Conservation (phyloP, 179 eudicot species). For the Silene noctiflora region DNA sequence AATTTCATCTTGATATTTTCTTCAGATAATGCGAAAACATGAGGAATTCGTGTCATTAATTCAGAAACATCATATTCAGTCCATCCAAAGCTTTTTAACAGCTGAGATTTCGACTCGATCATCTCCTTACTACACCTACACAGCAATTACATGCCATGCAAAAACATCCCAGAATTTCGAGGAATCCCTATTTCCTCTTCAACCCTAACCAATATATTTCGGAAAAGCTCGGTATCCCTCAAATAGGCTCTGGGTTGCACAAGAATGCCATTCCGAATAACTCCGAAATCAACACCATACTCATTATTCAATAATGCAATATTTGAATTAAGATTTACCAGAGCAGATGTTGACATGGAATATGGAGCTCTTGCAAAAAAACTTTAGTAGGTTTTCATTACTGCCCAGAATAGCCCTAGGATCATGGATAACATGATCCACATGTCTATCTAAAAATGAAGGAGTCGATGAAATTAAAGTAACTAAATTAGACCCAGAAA, state of each 20-base stretch:
- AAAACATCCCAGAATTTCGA: conserved; percentile 22
- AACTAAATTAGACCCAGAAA: conserved; percentile 18
- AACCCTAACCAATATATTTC: conserved; percentile 14
- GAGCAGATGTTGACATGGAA: neutral
- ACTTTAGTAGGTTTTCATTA: conserved; percentile 14
- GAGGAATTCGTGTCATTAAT: conserved; percentile 16
- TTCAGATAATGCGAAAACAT: conserved; percentile 8
- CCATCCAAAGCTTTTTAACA: conserved; percentile 43
- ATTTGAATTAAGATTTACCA: conserved; percentile 17
- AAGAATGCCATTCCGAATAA: conserved; percentile 18
- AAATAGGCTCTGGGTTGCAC: neutral
- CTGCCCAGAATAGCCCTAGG: conserved; percentile 16
- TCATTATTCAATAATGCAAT: conserved; percentile 16
- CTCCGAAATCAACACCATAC: conserved; percentile 6
- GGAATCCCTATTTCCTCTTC: conserved; percentile 28
- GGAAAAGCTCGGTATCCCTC: conserved; percentile 1
- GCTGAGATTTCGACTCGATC: conserved; percentile 16
- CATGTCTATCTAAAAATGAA: neutral
- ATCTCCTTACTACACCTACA: neutral
- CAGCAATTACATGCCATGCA: conserved; percentile 11
- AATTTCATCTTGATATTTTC: conserved; percentile 17
- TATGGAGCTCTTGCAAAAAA: no score
- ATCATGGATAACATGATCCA: neutral
- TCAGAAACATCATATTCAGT: conserved; percentile 19
- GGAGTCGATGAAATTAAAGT: neutral